Evolutionary conservation across 192 early-diverging fungal genomes (phyloP).

Genomic region (Dispira simplex): DNA sequence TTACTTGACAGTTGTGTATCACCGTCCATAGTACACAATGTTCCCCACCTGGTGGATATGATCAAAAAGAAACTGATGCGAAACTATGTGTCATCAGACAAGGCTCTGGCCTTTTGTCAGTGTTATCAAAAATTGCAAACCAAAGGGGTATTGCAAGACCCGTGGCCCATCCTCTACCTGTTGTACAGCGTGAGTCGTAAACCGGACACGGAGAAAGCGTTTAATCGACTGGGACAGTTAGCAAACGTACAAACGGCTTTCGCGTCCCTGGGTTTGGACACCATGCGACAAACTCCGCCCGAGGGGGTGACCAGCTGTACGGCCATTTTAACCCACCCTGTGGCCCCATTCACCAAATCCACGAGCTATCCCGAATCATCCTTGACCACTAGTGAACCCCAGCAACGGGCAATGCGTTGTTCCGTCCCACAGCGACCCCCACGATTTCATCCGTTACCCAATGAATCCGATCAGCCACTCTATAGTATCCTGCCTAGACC

Average conservation of each 20-base stretch:
- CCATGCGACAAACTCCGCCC: neutral
- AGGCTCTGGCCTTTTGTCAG: neutral
- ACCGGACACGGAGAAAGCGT: neutral
- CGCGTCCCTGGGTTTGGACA: neutral
- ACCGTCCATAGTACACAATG: neutral
- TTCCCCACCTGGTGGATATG: neutral
- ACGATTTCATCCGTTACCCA: neutral
- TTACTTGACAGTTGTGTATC: neutral
- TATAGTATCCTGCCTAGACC: slow-evolving; percentile 9
- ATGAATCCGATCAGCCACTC: neutral
- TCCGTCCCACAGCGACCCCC: neutral
- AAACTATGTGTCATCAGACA: neutral
- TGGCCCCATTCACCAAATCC: neutral
- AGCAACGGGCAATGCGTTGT: neutral
- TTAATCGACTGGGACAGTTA: neutral
- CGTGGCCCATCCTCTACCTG: slow-evolving; percentile 1
- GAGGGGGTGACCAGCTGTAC: neutral
- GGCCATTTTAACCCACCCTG: neutral
- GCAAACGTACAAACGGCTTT: neutral
- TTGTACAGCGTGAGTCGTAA: neutral
- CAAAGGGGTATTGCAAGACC: neutral
- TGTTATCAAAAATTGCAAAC: neutral
- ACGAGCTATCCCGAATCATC: neutral
- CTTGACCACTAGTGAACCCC: neutral
- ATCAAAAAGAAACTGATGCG: slow-evolving; percentile 3